Base-by-base conservation (phyloP, 768 basidiomycete species). In the Wakefieldia striispora region DNA sequence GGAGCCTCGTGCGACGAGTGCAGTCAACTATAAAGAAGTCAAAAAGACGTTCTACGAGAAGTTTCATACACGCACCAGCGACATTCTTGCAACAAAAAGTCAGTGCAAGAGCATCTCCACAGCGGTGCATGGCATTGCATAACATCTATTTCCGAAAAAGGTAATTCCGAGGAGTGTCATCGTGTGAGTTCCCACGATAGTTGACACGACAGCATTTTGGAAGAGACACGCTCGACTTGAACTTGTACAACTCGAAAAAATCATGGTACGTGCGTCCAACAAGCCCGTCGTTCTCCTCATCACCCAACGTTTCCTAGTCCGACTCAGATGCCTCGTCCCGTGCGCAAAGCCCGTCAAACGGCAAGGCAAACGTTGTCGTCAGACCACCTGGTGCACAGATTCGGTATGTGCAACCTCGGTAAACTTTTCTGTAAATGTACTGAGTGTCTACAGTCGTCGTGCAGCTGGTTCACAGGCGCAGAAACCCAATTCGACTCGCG, bases 401-500 rank as follows among this genome's bases (percentile, higher is more conserved):
- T 72, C 83, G 90, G 88, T 92, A 55, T 40, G 80, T 74, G 39
- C 16, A 43, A n/a, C 31, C 26, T 8, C 36, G 26, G 10, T 11
- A n/a, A 37, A 36, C 23, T 39, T 23, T 12, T 40, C 20, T 43
- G 17, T 16, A 11, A 40, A 27, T 39, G 6, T 20, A 4, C 50
- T 29, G 12, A 23, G 40, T 0, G 26, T 16, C 14, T 27, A 24
- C 50, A 92, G 90, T 59, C 84, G 90, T 69, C 79, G 91, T 59
- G 88, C 90, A 57, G 78, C 80, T 52, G 81, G 78, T 37, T 63
- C 74, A 43, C 84, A 85, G 56, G 84, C 70, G 6, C 64, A 85
- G 41, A 83, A 79, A 68, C 92, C 94, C 21, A 94, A 93, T 66
- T 95, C 92, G 1, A 69, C 86, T 26, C 86, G 95, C 50, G 86